Evolutionary conservation across 2,329 filamentous ascomycete genomes (phyloP).

Genomic region (Anisogramma anomala): DNA sequence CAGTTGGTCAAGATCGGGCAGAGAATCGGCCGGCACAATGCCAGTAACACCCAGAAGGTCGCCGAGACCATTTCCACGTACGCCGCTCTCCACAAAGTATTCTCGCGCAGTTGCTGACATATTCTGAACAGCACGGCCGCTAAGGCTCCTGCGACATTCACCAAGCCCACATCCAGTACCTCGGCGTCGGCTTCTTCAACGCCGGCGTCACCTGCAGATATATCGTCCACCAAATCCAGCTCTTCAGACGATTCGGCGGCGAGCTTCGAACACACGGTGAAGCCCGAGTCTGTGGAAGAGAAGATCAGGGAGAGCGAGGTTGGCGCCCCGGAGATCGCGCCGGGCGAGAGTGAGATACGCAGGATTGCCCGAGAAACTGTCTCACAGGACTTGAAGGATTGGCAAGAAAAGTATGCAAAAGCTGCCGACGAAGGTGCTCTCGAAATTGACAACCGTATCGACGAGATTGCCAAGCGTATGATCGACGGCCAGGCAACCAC

Average conservation of each 20-base stretch:
- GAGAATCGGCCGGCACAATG: conserved; percentile 66
- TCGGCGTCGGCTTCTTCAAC: conserved; percentile 17
- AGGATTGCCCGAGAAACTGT: conserved; percentile 56
- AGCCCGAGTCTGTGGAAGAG: conserved; percentile 15
- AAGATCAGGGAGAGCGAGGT: conserved; percentile 23
- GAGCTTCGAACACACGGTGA: conserved; percentile 16
- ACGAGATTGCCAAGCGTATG: conserved; percentile 44
- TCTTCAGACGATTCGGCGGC: conserved; percentile 14
- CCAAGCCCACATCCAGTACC: conserved; percentile 22
- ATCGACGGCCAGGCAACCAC: conserved; percentile 53
- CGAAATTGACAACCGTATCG: conserved; percentile 60
- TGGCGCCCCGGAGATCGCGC: conserved; percentile 30
- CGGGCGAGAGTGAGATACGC: conserved; percentile 41
- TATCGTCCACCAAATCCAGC: conserved; percentile 13
- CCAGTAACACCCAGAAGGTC: conserved; percentile 26
- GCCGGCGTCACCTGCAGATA: conserved; percentile 15
- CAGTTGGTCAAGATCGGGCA: conserved; percentile 88
- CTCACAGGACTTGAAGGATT: conserved; percentile 64
- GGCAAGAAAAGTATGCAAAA: conserved; percentile 79
- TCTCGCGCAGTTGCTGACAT: background rate
- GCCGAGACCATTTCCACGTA: conserved; percentile 22
- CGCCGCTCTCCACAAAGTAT: background rate
- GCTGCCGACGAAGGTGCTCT: conserved; percentile 69
- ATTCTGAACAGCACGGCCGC: conserved; percentile 17
- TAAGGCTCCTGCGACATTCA: conserved; percentile 27